A percentile compares a stretch with the other conserved stretches of the same genome.
These are phyloP conservation scores for Posidonia australis DNA, from an alignment of 106 monocot species.

Conservation along the genomic window DNA sequence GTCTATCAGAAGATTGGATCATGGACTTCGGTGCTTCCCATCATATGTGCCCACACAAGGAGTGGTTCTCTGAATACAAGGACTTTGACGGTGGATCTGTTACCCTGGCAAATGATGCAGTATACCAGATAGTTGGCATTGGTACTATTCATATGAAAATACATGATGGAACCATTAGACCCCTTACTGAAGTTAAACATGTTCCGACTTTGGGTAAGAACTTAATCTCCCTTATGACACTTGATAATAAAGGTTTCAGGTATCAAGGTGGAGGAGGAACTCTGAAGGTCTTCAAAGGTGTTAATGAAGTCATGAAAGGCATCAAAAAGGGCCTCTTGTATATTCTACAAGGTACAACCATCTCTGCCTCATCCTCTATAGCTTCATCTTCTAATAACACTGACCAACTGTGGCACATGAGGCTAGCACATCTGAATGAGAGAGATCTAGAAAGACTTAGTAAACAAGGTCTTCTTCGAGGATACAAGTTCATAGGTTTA, in stretches of 20 bases:
- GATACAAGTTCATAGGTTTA: background rate
- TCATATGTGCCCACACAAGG: slow-evolving; percentile 9
- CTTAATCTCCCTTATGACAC: background rate
- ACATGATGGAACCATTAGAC: slow-evolving; percentile 1
- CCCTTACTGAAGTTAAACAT: background rate
- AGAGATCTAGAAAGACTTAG: no score
- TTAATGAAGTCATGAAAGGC: slow-evolving; percentile 4
- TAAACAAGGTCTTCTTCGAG: background rate
- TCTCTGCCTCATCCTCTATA: background rate
- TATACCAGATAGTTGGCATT: background rate
- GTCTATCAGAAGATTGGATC: slow-evolving; percentile 4
- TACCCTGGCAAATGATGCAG: slow-evolving; percentile 4
- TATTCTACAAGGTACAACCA: background rate
- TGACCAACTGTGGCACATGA: background rate
- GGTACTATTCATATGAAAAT: slow-evolving; percentile 6
- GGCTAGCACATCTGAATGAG: background rate
- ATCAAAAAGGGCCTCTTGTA: background rate
- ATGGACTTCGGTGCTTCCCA: background rate
- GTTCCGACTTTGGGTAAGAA: background rate
- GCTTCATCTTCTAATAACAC: no score
- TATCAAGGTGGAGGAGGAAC: background rate
- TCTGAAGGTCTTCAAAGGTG: background rate
- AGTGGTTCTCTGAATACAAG: slow-evolving; percentile 1
- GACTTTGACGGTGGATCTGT: background rate
- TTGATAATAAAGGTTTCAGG: background rate